phyloP scores from a whole-genome alignment of 306 rosid genomes.

The Gastrolobium bilobum region DNA sequence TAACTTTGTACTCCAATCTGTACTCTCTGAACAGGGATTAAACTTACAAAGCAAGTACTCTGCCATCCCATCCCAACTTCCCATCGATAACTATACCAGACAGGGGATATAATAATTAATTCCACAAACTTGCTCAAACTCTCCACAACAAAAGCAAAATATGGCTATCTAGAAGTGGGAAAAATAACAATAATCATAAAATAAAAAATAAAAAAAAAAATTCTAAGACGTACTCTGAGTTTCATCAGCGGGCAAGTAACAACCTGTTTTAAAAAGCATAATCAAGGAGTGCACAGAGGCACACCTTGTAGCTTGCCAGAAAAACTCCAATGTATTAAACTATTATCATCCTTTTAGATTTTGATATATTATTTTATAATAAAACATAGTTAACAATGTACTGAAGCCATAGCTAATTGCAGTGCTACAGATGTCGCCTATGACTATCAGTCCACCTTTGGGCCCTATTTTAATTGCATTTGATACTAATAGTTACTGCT shows the following conservation, averaged over 20 bases:
- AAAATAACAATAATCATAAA: neutral
- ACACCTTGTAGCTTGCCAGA: slow-evolving; percentile 11
- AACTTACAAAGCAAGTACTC: neutral
- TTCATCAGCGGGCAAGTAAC: neutral
- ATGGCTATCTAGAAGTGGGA: neutral
- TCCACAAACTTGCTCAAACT: neutral
- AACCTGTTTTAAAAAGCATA: neutral
- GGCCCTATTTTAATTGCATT: neutral
- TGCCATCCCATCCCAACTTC: neutral
- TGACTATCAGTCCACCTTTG: neutral
- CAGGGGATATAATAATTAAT: neutral
- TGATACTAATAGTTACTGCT: neutral
- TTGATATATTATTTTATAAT: neutral
- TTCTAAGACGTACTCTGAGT: neutral
- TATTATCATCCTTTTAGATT: neutral
- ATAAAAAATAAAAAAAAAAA: neutral
- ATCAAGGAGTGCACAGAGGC: slow-evolving; percentile 15
- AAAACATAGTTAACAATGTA: neutral
- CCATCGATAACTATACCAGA: slow-evolving; percentile 9
- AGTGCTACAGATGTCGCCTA: neutral
- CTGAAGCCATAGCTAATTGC: neutral
- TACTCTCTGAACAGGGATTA: slow-evolving; percentile 7
- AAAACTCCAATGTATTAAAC: neutral
- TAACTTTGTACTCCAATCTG: slow-evolving; percentile 1
- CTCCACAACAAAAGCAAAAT: neutral